phyloP scores from a whole-genome alignment of 306 rosid genomes.

The Lathyrus sativus region DNA sequence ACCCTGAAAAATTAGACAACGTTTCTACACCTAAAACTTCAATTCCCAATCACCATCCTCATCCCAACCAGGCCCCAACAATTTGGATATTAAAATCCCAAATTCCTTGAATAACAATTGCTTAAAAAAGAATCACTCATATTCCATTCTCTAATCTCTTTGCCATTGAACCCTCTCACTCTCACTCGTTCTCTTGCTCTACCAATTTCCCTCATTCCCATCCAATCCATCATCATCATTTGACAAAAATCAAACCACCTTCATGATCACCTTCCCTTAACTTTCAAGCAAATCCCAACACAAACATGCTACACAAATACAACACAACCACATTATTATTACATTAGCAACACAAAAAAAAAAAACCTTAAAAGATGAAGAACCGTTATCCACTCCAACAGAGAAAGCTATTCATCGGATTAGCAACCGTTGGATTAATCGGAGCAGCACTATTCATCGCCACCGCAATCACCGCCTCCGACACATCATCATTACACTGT shows the following conservation, averaged over 20 bases:
- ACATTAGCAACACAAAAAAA: not conserved
- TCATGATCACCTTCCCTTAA: conserved; percentile 30
- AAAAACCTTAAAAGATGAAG: conserved; percentile 39
- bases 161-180: not conserved
- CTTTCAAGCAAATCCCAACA: not conserved
- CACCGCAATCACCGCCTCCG: conserved; percentile 39
- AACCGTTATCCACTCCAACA: conserved; percentile 36
- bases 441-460: conserved; percentile 51
- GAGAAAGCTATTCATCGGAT: conserved; percentile 47
- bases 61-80: no score
- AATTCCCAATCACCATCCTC: no score
- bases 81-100: no score
- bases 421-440: conserved; percentile 49
- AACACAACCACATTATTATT: not conserved
- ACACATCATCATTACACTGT: conserved; percentile 43
- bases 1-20: no score
- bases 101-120: not conserved
- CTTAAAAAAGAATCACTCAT: not conserved
- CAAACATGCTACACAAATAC: not conserved
- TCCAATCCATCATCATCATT: conserved; percentile 30
- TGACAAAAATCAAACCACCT: conserved; percentile 51
- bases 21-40: no score
- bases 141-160: not conserved
- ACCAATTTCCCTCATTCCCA: conserved; percentile 13
- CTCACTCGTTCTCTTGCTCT: conserved; percentile 1